Percentiles rank a stretch among this genome's conserved stretches.
Conservation (phyloP, 192 early-diverging fungal species). For the Gaertneriomyces semiglobifer region DNA sequence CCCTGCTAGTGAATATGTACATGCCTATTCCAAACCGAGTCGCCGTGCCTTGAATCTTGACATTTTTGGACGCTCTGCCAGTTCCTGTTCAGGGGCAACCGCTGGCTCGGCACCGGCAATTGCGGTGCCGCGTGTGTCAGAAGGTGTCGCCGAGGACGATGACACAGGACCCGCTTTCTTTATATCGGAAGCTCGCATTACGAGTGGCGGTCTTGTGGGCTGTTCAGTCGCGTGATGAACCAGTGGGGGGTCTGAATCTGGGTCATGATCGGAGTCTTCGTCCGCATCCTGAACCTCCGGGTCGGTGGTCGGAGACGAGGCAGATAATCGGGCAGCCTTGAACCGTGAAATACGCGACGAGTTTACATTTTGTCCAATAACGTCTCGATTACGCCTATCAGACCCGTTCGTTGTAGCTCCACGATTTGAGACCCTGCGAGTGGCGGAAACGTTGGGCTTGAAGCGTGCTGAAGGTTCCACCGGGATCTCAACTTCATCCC, state of each 20-base stretch:
- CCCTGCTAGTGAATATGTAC: background rate
- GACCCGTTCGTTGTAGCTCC: background rate
- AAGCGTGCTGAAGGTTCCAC: background rate
- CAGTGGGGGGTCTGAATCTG: background rate
- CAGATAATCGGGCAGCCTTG: conserved; percentile 3
- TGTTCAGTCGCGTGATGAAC: background rate
- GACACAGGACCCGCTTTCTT: background rate
- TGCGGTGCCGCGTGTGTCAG: background rate
- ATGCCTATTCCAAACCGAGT: background rate
- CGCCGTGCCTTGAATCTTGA: conserved; percentile 20
- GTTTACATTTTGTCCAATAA: background rate
- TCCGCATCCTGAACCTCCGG: background rate
- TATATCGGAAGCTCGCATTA: background rate
- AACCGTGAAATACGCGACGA: conserved; percentile 19
- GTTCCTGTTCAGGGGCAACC: background rate
- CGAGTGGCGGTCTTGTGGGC: background rate
- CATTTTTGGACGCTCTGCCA: background rate
- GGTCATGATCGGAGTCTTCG: background rate
- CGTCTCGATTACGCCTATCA: too few relatives aligned
- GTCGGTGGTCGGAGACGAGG: background rate
- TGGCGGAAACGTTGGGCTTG: background rate
- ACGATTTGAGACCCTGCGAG: background rate
- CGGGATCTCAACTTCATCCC: background rate
- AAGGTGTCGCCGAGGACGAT: background rate
- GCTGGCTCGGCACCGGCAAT: background rate